A percentile compares a stretch with the other conserved stretches of the same genome.
Conservation (phyloP, 2,329 filamentous ascomycete genomes). For the Venturiaceae sp. region DNA sequence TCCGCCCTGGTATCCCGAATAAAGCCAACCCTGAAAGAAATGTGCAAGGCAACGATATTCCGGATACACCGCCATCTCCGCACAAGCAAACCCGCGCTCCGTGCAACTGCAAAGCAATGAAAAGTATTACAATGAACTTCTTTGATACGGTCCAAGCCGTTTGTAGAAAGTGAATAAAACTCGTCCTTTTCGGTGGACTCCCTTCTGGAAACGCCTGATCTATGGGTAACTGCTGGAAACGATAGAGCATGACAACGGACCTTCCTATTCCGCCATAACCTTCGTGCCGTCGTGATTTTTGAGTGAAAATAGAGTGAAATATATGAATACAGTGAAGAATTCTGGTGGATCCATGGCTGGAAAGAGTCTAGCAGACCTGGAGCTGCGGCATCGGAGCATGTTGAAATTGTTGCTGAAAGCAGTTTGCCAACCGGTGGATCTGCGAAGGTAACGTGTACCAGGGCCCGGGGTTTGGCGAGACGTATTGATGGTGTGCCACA, state of each 20-base stretch:
- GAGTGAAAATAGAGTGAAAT: neutral
- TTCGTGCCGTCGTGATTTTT: neutral
- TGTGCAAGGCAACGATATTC: neutral
- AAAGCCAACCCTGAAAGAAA: neutral
- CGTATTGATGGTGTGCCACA: slow-evolving; percentile 7
- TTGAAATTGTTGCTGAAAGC: slow-evolving; percentile 4
- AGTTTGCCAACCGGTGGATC: slow-evolving; percentile 6
- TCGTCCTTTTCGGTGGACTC: neutral
- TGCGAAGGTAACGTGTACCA: slow-evolving; percentile 8
- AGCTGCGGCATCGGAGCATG: slow-evolving; percentile 3
- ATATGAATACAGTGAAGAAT: slow-evolving; percentile 1
- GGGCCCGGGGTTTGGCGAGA: neutral
- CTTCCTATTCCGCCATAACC: neutral
- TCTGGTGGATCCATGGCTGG: neutral
- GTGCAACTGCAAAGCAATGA: neutral
- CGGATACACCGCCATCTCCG: neutral
- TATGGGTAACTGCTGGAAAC: neutral
- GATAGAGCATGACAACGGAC: neutral
- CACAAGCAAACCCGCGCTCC: neutral
- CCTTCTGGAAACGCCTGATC: neutral
- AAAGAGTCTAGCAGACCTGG: slow-evolving; percentile 4
- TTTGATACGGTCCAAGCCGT: neutral
- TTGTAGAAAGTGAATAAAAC: neutral
- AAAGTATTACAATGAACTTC: neutral
- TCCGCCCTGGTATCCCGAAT: neutral